phyloP scores from a whole-genome alignment of 2,329 filamentous ascomycete genomes.

The Ophiostoma ulmi region DNA sequence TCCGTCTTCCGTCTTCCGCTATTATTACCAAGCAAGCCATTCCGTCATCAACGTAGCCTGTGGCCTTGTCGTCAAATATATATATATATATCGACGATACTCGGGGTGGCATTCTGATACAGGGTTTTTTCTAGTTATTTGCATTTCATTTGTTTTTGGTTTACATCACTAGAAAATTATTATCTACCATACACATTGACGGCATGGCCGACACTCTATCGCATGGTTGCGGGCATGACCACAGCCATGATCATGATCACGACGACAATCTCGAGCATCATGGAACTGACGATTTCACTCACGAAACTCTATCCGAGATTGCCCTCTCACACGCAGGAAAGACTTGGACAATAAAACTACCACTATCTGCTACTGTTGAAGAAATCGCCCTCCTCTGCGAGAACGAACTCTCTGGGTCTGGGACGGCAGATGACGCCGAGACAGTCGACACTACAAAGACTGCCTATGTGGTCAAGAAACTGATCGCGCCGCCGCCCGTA shows the following conservation, averaged over 20 bases:
- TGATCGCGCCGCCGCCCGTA: constrained; percentile 29
- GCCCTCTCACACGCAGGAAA: constrained; percentile 28
- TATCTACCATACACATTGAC: not conserved
- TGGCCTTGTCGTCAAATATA: not conserved
- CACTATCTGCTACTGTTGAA: constrained; percentile 27
- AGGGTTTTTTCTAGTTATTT: not conserved
- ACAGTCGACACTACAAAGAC: not conserved
- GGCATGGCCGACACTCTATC: not conserved
- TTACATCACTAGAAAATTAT: not conserved
- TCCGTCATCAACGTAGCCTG: constrained; percentile 11
- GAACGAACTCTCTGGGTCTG: constrained; percentile 17
- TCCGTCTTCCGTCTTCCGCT: constrained; percentile 1
- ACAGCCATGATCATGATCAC: not conserved
- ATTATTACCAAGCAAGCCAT: constrained; percentile 27
- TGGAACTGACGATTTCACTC: not conserved
- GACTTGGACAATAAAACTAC: constrained; percentile 27
- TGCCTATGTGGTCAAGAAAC: constrained; percentile 30
- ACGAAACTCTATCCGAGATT: constrained; percentile 22
- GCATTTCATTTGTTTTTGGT: not conserved
- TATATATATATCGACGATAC: not conserved
- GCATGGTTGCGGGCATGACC: constrained; percentile 9
- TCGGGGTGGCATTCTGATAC: not conserved
- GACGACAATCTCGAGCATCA: not conserved
- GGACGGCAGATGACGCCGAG: not conserved
- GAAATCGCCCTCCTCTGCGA: constrained; percentile 30